Conservation (phyloP, 2,329 filamentous ascomycete genomes). For the Epichloe brachyelytri region DNA sequence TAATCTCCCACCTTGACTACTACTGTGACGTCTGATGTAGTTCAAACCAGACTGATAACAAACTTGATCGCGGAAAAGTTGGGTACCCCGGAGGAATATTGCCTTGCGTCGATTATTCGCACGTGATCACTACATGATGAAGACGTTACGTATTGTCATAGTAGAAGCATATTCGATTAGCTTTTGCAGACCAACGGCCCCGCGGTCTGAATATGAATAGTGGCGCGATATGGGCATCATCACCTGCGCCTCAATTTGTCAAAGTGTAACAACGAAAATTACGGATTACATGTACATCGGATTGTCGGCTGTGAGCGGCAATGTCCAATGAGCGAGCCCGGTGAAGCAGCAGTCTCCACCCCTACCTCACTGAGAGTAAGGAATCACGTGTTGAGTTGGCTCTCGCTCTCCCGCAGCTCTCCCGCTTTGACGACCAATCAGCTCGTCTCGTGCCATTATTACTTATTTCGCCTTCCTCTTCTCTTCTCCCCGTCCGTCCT, state of each 20-base stretch:
- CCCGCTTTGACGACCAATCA: conserved; percentile 22
- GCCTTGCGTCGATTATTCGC: conserved; percentile 5
- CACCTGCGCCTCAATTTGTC: not conserved
- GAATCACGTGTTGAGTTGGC: conserved; percentile 7
- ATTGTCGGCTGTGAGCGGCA: not conserved
- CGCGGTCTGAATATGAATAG: not conserved
- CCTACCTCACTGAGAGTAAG: not conserved
- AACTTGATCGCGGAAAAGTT: conserved; percentile 19
- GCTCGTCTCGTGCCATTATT: conserved; percentile 8
- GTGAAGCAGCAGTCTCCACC: not conserved
- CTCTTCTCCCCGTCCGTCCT: not conserved
- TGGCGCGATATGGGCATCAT: conserved; percentile 2
- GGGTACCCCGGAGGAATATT: conserved; percentile 7
- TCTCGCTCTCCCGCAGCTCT: not conserved
- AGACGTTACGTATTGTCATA: too few relatives aligned
- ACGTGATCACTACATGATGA: too few relatives aligned
- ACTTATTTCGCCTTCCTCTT: not conserved
- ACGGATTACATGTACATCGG: not conserved
- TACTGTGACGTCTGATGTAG: conserved; percentile 24
- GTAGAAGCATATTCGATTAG: too few relatives aligned
- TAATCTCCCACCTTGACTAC: not conserved
- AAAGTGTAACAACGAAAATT: not conserved
- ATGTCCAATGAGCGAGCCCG: not conserved
- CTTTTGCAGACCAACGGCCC: too few relatives aligned
- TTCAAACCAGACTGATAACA: conserved; percentile 12